Base-by-base conservation (phyloP, 1,284 basidiomycete genomes). In the Takashimella koratensis region DNA sequence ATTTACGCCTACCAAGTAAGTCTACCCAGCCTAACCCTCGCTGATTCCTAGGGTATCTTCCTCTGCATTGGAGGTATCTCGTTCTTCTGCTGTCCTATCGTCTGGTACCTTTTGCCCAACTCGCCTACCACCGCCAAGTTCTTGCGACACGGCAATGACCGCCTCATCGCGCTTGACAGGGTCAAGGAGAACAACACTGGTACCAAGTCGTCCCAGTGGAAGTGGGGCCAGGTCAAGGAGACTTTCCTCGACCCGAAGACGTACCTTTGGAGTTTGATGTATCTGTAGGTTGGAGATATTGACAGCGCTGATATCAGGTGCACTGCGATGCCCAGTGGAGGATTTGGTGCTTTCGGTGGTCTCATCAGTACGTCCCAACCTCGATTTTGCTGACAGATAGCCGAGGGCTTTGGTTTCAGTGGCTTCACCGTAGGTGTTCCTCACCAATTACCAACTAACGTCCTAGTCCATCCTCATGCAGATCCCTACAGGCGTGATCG, bases 51-150 rank as follows among this genome's bases (percentile, higher is more conserved):
- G 69, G 73, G 68, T 19, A 79, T 80, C 43, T 80, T 79, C 62
- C 60, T 80, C 20, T 80, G 79, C 65, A 77, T 79, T 43, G 80
- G 79, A n/a, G 64, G 75, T 2, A 56, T 79, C 39, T 78, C 79
- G 6, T 59, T 78, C 16, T 72, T 67, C 4, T 70, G 62, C 42
- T 76, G 75, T 19, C 79, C 78, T 2, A 59, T 79, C 30, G 71
- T 81, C 23, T 73, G 73, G 76, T 80, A 64, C 26, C 72, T 70
- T 5, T 24, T 60, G n/a, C 64, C 66, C 25, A 62, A 64, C 49
- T 61, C 60, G 22, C 64, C 62, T 10, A 59, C 55, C 4, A 62
- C 59, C 24, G 67, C 68, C 21, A 63, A 64, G 26, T 69, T 69
- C 58, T 56, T 69, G 8, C 52, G 54, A n/a, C 57, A 63, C 16